Percentiles rank a stretch among this genome's conserved stretches.
Evolutionary conservation across 2,329 filamentous ascomycete species (phyloP).

Genomic region (Drechslerella coelobrocha): DNA sequence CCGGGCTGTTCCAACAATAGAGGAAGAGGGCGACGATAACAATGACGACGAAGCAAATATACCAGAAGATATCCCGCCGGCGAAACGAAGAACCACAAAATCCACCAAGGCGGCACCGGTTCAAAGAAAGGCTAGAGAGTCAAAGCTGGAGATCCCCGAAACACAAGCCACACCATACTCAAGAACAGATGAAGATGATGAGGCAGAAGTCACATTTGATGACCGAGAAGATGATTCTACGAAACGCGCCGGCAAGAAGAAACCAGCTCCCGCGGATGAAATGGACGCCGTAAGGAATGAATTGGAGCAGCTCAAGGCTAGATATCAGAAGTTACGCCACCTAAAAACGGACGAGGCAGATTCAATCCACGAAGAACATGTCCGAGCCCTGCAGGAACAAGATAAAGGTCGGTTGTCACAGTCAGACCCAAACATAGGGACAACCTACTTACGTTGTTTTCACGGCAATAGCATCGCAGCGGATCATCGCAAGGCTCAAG

Average conservation of each 20-base stretch:
- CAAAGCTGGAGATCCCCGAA: conserved; percentile 29
- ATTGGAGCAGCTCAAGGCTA: conserved; percentile 31
- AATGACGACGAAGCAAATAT: neutral
- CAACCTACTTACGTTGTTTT: neutral
- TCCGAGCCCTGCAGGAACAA: conserved; percentile 28
- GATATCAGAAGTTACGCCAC: conserved; percentile 31
- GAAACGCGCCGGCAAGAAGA: neutral
- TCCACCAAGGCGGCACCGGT: neutral
- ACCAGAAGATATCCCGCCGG: neutral
- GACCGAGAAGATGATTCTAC: neutral
- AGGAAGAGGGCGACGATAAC: neutral
- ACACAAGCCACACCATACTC: conserved; percentile 16
- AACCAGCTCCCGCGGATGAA: neutral
- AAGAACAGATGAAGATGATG: neutral
- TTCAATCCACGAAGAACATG: conserved; percentile 23
- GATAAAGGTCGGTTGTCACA: conserved; percentile 26
- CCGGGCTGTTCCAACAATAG: neutral
- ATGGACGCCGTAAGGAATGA: conserved; percentile 11
- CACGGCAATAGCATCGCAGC: conserved; percentile 20
- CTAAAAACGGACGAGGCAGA: conserved; percentile 33
- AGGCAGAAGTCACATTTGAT: neutral
- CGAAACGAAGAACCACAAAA: conserved; percentile 10
- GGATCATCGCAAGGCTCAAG: conserved; percentile 40
- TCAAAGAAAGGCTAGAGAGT: conserved; percentile 10
- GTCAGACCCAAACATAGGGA: too few species aligned